Base-by-base conservation (phyloP, 495 filamentous ascomycete species). In the Chaetomium tenue region DNA sequence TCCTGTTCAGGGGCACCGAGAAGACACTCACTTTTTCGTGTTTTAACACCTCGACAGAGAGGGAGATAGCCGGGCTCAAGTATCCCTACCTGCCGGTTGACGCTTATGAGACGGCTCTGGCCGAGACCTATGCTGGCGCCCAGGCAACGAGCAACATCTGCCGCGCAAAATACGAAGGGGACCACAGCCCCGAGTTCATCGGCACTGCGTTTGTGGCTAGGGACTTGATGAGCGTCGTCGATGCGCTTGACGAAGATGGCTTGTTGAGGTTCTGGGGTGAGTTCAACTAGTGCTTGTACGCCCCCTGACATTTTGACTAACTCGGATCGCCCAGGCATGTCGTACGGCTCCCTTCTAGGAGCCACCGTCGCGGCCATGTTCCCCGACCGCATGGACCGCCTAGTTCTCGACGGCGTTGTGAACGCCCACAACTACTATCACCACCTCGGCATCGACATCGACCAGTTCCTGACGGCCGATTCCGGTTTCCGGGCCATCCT, bases 311-410 rank as follows among this genome's bases (percentile, higher is more conserved):
- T 23, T n/a, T n/a, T 20, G 5, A 44, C 48, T 25, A 44, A 37
- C 25, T 12, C 8, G 5, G 54, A 9, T 8, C 20, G 4, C 16
- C 87, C 22, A 60, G 85, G 84, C 5, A 76, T 83, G 16, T 85
- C 82, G 3, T 88, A 88, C 70, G 86, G 85, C 8, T 84, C 84
- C 20, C 58, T 85, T 12, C 72, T 87, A 0, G 86, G 86, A 9
- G 70, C 78, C 58, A 88, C 70, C 39, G 75, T 76, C 51, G 76
- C 76, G 8, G 67, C 76, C 16, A 74, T 78, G 74, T 77, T 76
- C 51, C 76, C 77, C 15, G 72, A 75, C 46, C 68, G 74, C 13
- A 72, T 79, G 1, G 75, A 70, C 2, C 61, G 73, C 48, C 52
- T 77, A 58, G 60, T 77, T 18, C 63, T 78, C 16, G 76, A 78